Percentiles rank a stretch among this genome's conserved stretches.
These are phyloP conservation scores for Candida cerambycidarum DNA, from an alignment of 805 yeast genomes.

Conservation along the genomic window DNA sequence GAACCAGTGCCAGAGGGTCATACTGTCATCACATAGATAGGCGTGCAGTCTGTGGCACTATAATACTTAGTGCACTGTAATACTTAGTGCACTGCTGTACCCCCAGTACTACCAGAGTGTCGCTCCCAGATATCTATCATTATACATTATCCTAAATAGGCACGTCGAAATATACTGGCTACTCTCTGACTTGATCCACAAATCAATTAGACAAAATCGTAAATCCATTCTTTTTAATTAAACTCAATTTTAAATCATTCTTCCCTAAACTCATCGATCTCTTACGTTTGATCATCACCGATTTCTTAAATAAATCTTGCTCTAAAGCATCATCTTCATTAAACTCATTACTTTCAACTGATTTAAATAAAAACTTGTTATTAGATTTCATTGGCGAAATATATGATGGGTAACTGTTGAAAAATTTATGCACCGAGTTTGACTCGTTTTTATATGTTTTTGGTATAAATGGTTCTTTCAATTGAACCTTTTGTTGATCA, in stretches of 20 bases:
- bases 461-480: conserved; percentile 14
- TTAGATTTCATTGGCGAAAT: conserved; percentile 18
- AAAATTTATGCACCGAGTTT: conserved; percentile 16
- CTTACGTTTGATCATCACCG: conserved; percentile 23
- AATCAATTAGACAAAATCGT: conserved; percentile 10
- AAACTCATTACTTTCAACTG: conserved; percentile 13
- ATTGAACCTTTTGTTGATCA: background rate
- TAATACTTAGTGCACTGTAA: too few relatives aligned
- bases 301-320: conserved; percentile 21
- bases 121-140: too few relatives aligned
- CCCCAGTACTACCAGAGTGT: too few relatives aligned
- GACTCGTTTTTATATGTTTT: conserved; percentile 16
- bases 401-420: conserved; percentile 14
- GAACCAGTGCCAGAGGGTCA: too few relatives aligned
- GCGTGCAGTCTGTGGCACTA: too few relatives aligned
- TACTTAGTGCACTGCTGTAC: too few relatives aligned
- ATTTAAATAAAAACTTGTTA: conserved; percentile 14
- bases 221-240: conserved; percentile 31
- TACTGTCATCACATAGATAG: too few relatives aligned
- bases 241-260: conserved; percentile 33
- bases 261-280: conserved; percentile 41
- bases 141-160: conserved; percentile 5
- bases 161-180: conserved; percentile 1
- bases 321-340: conserved; percentile 25
- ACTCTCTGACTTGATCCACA: too few relatives aligned